Evolutionary conservation across 148 eudicot species (phyloP), one percentile per base, ranked within the genome.

Genomic region (Diospyros lotus): DNA sequence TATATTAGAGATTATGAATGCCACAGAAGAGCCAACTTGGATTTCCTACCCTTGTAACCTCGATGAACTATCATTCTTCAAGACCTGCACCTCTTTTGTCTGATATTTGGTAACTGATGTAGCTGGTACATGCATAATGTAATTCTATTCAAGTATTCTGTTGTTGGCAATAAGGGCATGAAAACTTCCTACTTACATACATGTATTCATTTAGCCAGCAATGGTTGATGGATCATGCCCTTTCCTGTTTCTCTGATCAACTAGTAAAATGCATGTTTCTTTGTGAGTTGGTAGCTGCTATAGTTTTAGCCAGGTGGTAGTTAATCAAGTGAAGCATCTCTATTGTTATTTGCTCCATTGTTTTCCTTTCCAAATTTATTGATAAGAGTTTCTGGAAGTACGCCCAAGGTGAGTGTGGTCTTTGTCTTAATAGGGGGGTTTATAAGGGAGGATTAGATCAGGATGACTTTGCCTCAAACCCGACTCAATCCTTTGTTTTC

Each of bases 151-250:
- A 58, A 65, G 52, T 45, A 45, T 14, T 51, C 15, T 48, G n/a
- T 66, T 46, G 6, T 2, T 58, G 2, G 2, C 58, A 4, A 40
- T 10, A 1, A 13, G 65, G 76, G 3, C 39, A 52, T 51, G 10
- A 52, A 55, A 45, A 59, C 60, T 46, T 70, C 28, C 4, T 73
- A 65, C 79, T 75, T 63, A 85, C 28, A 28, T 51, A 51, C 3
- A 73, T 11, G 50, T 67, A 62, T 72, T 78, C 69, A 64, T 58
- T 75, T 77, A 78, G 87, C 69, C 73, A 76, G 84, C 84, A 76
- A 70, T 76, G 76, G 76, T 62, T 62, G 81, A 79, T 76, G 72
- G 62, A 72, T 78, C 71, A 80, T 77, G 63, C 63, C 71, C 72
- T 68, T 18, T 68, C 50, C 56, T 60, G 64, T 10, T 48, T 43